A percentile compares a stretch with the other conserved stretches of the same genome.
Evolutionary conservation across 768 basidiomycete species (phyloP).

Genomic region (Mycena galericulata): DNA sequence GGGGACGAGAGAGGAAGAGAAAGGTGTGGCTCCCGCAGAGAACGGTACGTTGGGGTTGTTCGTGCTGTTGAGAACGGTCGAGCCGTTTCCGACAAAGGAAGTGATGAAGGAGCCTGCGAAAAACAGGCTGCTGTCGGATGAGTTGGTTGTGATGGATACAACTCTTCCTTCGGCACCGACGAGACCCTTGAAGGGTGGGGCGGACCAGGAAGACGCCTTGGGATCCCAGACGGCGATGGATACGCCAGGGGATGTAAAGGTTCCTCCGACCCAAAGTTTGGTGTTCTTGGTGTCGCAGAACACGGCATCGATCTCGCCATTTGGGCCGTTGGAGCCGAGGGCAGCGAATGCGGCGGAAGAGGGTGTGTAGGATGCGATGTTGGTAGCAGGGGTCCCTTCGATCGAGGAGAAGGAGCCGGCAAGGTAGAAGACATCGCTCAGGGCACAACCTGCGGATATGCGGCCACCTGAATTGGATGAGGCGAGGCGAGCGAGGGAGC

Average conservation of each 20-base stretch:
- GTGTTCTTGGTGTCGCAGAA: slow-evolving; percentile 78
- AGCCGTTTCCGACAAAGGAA: slow-evolving; percentile 67
- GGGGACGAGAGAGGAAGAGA: slow-evolving; percentile 91
- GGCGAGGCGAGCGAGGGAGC: slow-evolving; percentile 76
- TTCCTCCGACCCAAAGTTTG: slow-evolving; percentile 85
- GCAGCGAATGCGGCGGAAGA: slow-evolving; percentile 68
- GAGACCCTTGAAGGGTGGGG: slow-evolving; percentile 86
- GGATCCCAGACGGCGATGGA: slow-evolving; percentile 81
- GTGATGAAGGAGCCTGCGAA: slow-evolving; percentile 92
- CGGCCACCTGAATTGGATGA: slow-evolving; percentile 85
- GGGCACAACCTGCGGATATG: slow-evolving; percentile 79
- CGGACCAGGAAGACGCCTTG: slow-evolving; percentile 74
- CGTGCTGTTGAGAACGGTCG: slow-evolving; percentile 64
- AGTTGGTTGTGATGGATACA: slow-evolving; percentile 78
- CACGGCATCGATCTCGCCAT: slow-evolving; percentile 78
- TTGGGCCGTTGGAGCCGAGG: slow-evolving; percentile 76
- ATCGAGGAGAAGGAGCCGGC: slow-evolving; percentile 88
- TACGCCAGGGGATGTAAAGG: slow-evolving; percentile 74
- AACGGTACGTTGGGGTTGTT: slow-evolving; percentile 90
- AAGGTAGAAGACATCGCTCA: slow-evolving; percentile 79
- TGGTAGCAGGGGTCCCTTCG: slow-evolving; percentile 66
- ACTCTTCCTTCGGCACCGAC: slow-evolving; percentile 78
- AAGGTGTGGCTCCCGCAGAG: slow-evolving; percentile 85
- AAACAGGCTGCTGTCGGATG: slow-evolving; percentile 79
- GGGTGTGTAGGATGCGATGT: slow-evolving; percentile 82